Base-by-base conservation (phyloP, 225 moss, liverwort and hornwort species). In the Antitrichia curtipendula region DNA sequence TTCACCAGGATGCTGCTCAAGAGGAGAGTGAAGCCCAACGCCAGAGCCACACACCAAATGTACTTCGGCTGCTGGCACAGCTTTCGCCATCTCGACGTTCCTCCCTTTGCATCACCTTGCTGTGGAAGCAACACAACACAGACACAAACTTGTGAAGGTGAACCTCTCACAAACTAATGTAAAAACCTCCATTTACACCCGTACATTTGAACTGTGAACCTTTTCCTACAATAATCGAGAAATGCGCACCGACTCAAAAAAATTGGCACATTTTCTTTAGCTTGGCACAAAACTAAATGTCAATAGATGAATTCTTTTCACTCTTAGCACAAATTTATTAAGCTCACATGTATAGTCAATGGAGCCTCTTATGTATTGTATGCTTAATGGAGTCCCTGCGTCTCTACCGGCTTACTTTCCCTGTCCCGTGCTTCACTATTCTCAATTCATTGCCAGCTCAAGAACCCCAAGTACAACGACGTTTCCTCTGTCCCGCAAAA, bases 21-120 rank as follows among this genome's bases (percentile, higher is more conserved):
- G 56, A 92, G 12, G 60, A 94, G 80, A 40, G 90, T 84, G 83
- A 94, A 15, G 16, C 58, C 84, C 68, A 94, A 63, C 77, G 25
- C 60, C 69, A 94, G 52, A 11, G 90, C 86, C 56, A 88, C 20
- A 24, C 54, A 28, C 40, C 62, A 80, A 56, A 84, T 20, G 56
- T 87, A 88, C 73, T 88, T 91, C 16, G 86, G 89, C 72, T 92
- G 91, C 87, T 84, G 85, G 76, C 81, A 90, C 70, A 83, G 66
- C 49, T 53, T 69, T 58, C 86, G 58, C 90, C 89, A 92, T 85
- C 65, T 85, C 64, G 63, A 91, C 52, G 63, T 7, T 72, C 77
- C 84, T 19, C 75, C 11, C 78, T 72, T 84, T 5, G 45, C 22
- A 27, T 86, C 88, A 56, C 80, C 49, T 59, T 65, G 87, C 75